Conservation (phyloP, 78 protist genomes). For the Dictyostelium capitatum region DNA sequence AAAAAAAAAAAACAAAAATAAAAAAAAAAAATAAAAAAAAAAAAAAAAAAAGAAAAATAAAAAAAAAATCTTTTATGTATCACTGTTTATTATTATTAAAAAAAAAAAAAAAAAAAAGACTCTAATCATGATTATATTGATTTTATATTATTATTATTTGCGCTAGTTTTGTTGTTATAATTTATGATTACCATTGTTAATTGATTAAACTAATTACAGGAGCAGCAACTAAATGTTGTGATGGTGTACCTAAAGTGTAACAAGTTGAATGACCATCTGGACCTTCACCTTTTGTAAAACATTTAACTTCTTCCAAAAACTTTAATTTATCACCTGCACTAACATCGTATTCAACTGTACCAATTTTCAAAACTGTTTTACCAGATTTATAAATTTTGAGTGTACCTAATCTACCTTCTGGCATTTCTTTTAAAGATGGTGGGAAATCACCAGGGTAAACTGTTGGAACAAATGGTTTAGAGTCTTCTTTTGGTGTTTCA, state of each 20-base stretch:
- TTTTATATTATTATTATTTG: no score
- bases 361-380: constrained; percentile 33
- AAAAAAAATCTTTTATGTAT: no score
- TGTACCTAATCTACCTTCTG: constrained; percentile 48
- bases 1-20: no score
- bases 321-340: constrained; percentile 64
- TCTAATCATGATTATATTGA: no score
- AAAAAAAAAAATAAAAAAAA: no score
- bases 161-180: background rate
- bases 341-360: constrained; percentile 32
- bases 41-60: no score
- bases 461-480: constrained; percentile 46
- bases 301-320: constrained; percentile 64
- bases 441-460: constrained; percentile 74
- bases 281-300: constrained; percentile 42
- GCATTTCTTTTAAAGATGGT: constrained; percentile 29
- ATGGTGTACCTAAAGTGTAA: constrained; percentile 54
- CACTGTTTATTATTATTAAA: no score
- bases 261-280: constrained; percentile 38
- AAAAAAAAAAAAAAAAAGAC: no score
- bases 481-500: background rate
- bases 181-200: no score
- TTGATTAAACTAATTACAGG: constrained; percentile 21
- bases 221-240: constrained; percentile 73
- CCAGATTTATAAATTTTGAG: constrained; percentile 77